A percentile compares a stretch with the other conserved stretches of the same genome.
Conservation (phyloP, 345 rosid species). For the Sonneratia alba region DNA sequence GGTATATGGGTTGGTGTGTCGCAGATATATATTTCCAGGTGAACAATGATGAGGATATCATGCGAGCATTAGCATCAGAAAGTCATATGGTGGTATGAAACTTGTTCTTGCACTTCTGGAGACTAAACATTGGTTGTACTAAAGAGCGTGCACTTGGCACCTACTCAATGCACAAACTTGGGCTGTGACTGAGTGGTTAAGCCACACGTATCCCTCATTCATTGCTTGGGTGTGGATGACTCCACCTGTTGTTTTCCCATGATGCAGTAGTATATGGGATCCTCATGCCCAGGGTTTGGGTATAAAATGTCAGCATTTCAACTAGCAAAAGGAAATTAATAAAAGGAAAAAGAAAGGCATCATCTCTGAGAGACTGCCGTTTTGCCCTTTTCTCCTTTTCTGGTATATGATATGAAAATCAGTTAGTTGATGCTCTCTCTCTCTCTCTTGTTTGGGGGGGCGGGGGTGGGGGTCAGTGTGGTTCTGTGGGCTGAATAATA, state of each 20-base stretch:
- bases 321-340: not conserved
- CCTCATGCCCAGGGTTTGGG: not conserved
- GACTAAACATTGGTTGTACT: not conserved
- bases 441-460: no score
- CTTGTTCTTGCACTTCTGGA: constrained; percentile 5
- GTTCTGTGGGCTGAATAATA: no score
- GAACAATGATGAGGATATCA: constrained; percentile 68
- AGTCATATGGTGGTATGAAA: constrained; percentile 64
- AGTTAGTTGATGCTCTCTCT: not conserved
- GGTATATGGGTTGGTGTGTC: constrained; percentile 11
- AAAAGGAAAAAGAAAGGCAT: not conserved
- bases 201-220: not conserved
- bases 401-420: not conserved
- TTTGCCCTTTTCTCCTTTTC: not conserved
- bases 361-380: not conserved
- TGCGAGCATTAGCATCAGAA: constrained; percentile 57
- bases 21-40: constrained; percentile 84
- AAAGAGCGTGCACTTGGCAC: not conserved
- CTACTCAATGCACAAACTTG: not conserved
- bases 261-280: not conserved
- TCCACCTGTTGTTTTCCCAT: not conserved
- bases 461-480: no score
- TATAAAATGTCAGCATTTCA: not conserved
- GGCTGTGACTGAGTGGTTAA: not conserved
- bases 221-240: not conserved